Conservation (phyloP, 805 yeast genomes). For the Debaryomyces prosopidis region DNA sequence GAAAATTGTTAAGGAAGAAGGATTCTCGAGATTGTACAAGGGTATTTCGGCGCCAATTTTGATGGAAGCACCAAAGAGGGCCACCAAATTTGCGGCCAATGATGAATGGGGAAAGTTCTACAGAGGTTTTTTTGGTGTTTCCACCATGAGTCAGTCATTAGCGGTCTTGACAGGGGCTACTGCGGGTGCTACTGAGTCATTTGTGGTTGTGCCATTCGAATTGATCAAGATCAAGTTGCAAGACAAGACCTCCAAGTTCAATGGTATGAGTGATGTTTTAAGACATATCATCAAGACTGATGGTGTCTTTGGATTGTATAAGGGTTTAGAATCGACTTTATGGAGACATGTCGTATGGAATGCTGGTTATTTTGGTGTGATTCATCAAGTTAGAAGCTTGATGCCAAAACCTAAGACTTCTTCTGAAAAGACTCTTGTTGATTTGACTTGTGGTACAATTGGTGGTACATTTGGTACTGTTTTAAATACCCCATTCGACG, state of each 20-base stretch:
- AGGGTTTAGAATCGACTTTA: slow-evolving; percentile 93
- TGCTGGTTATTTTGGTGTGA: slow-evolving; percentile 96
- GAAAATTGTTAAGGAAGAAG: slow-evolving; percentile 85
- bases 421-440: slow-evolving; percentile 78
- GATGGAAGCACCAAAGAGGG: slow-evolving; percentile 99
- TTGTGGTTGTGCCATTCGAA: slow-evolving; percentile 97
- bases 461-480: slow-evolving; percentile 98
- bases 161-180: slow-evolving; percentile 95
- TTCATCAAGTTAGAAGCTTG: slow-evolving; percentile 77
- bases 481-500: slow-evolving; percentile 95
- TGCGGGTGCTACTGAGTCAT: slow-evolving; percentile 96
- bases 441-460: slow-evolving; percentile 86
- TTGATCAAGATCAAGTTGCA: slow-evolving; percentile 93
- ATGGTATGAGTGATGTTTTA: slow-evolving; percentile 82
- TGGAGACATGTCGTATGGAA: slow-evolving; percentile 98
- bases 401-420: slow-evolving; percentile 76
- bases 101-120: slow-evolving; percentile 94
- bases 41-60: slow-evolving; percentile 96
- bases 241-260: slow-evolving; percentile 79
- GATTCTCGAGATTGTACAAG: slow-evolving; percentile 78
- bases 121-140: slow-evolving; percentile 66
- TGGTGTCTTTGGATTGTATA: slow-evolving; percentile 83
- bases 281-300: slow-evolving; percentile 67
- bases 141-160: slow-evolving; percentile 72
- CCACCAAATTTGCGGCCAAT: slow-evolving; percentile 96